Percentiles rank a stretch among this genome's conserved stretches.
Conservation (phyloP, 176 grass and related monocot species). For the Zoysia pacifica region DNA sequence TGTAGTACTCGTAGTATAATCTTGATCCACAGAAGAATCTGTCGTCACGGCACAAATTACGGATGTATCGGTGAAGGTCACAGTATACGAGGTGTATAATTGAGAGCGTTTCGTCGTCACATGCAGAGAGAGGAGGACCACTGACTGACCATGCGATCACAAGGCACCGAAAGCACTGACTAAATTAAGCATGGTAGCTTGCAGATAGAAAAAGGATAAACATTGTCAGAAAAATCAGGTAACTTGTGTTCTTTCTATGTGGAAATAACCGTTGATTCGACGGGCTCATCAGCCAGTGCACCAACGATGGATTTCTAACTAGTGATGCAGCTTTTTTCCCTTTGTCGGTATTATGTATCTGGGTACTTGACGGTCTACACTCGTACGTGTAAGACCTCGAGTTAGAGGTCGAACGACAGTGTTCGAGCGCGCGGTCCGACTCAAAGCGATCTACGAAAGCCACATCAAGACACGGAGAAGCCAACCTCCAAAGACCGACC, state of each 20-base stretch:
- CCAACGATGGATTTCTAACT: neutral
- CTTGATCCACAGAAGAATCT: neutral
- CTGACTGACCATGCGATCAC: slow-evolving; percentile 4
- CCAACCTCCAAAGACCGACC: no score
- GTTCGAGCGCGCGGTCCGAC: no score
- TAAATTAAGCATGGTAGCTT: neutral
- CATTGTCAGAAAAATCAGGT: neutral
- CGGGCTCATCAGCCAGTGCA: neutral
- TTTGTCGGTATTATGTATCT: no score
- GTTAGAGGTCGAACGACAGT: no score
- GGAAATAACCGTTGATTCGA: neutral
- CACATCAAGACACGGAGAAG: no score
- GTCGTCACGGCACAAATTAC: neutral
- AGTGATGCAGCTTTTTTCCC: neutral
- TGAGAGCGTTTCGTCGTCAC: neutral
- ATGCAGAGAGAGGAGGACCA: slow-evolving; percentile 14
- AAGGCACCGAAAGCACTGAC: neutral
- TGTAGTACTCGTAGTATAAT: neutral
- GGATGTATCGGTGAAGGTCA: neutral
- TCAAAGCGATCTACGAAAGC: no score
- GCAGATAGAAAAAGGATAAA: neutral
- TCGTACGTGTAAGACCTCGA: no score
- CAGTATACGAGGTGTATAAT: neutral
- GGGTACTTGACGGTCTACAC: no score
- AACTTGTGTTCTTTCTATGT: neutral